Conservation (phyloP, 495 filamentous ascomycete genomes). For the Umbilicaria muhlenbergii region DNA sequence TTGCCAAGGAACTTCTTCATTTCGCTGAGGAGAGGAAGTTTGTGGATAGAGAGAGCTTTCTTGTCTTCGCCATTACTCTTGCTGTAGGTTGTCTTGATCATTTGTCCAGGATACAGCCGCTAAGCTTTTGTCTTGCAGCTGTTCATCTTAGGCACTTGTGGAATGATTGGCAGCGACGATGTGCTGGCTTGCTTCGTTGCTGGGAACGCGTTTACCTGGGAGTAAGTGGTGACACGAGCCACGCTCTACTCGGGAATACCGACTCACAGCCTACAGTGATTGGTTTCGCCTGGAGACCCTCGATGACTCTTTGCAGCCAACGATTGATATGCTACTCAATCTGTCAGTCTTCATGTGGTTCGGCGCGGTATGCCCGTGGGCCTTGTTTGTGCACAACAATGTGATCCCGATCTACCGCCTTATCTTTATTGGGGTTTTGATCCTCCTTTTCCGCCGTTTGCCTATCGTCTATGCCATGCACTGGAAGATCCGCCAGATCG, state of each 20-base stretch:
- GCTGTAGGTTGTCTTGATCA: conserved; percentile 34
- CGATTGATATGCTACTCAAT: conserved; percentile 79
- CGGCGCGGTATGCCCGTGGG: conserved; percentile 78
- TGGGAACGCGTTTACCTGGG: conserved; percentile 81
- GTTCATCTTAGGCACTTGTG: conserved; percentile 76
- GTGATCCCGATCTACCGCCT: conserved; percentile 67
- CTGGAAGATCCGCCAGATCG: conserved; percentile 66
- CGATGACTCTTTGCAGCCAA: conserved; percentile 83
- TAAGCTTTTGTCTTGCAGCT: conserved; percentile 28
- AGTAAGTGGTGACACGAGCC: conserved; percentile 25
- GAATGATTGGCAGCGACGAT: conserved; percentile 83
- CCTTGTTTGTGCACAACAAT: conserved; percentile 44
- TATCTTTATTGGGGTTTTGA: conserved; percentile 61
- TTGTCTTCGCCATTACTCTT: conserved; percentile 76
- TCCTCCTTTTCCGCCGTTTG: conserved; percentile 64
- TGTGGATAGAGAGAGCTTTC: conserved; percentile 80
- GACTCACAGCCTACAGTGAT: conserved; percentile 26
- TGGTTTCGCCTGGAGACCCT: conserved; percentile 82
- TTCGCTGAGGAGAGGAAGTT: conserved; percentile 71
- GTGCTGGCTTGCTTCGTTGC: conserved; percentile 89
- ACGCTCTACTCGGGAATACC: conserved; percentile 13
- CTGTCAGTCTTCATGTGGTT: conserved; percentile 84
- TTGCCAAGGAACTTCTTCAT: conserved; percentile 67
- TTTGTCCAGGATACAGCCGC: neutral
- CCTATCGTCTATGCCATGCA: conserved; percentile 62